Percentiles rank a stretch among this genome's conserved stretches.
phyloP scores from a whole-genome alignment of 345 rosid species.

The Jatropha curcas region DNA sequence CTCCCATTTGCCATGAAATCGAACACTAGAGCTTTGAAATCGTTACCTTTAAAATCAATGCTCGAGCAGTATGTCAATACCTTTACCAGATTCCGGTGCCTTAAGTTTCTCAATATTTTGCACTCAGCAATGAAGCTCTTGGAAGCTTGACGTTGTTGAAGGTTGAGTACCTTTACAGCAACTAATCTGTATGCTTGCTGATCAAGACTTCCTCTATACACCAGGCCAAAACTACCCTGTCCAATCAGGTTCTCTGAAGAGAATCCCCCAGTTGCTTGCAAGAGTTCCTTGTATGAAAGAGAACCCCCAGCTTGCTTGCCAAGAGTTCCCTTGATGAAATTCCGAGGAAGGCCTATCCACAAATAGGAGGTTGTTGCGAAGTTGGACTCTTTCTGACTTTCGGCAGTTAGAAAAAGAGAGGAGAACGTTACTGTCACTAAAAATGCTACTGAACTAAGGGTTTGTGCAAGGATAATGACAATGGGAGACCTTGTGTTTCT shows the following conservation, averaged over 20 bases:
- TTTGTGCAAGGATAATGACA: neutral
- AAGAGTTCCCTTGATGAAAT: neutral
- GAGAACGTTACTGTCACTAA: neutral
- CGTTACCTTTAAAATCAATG: conserved; percentile 2
- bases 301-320: too few relatives aligned
- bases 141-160: neutral
- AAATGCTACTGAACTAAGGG: neutral
- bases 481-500: neutral
- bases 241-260: conserved; percentile 2
- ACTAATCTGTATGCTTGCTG: neutral
- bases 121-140: conserved; percentile 12
- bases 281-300: neutral
- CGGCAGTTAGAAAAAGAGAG: neutral
- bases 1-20: neutral
- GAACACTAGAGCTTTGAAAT: conserved; percentile 14
- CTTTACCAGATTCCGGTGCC: conserved; percentile 13
- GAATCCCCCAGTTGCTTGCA: neutral
- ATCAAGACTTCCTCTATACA: conserved; percentile 3
- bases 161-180: conserved; percentile 16
- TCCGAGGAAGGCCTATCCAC: neutral
- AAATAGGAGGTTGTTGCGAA: neutral
- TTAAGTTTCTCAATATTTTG: neutral
- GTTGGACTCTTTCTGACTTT: neutral
- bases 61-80: conserved; percentile 9
- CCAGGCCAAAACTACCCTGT: conserved; percentile 4